Conservation (phyloP, 108 stramenopile genomes). For the Pseudonitzschia multiseries region DNA sequence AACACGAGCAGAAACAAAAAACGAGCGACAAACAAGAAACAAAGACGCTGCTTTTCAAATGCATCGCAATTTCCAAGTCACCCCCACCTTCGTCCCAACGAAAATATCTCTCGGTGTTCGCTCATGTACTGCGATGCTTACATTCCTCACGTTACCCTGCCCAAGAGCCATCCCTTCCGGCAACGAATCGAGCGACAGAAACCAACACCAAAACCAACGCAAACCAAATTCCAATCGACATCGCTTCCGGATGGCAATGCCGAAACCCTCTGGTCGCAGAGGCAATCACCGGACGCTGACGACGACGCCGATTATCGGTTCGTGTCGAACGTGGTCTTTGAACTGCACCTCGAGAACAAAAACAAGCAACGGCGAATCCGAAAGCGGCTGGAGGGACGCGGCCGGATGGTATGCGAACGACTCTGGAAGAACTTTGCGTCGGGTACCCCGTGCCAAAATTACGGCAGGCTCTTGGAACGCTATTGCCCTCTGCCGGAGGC, state of each 20-base stretch:
- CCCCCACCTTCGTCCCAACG: constrained; percentile 23
- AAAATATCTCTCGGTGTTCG: constrained; percentile 31
- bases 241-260: neutral
- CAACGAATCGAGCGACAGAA: constrained; percentile 24
- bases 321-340: constrained; percentile 11
- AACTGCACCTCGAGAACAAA: constrained; percentile 20
- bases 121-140: constrained; percentile 52
- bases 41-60: neutral
- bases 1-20: constrained; percentile 12
- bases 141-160: constrained; percentile 45
- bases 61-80: neutral
- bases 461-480: constrained; percentile 56
- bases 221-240: neutral
- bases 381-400: constrained; percentile 20
- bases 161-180: constrained; percentile 36
- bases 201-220: neutral
- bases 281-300: neutral
- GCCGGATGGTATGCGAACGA: constrained; percentile 51
- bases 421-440: constrained; percentile 40
- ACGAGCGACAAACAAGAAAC: constrained; percentile 4
- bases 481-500: constrained; percentile 51
- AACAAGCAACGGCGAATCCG: constrained; percentile 15
- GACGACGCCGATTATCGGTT: neutral
- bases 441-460: constrained; percentile 48
- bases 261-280: no score